Conservation (phyloP, 805 yeast species). For the Saccharomycopsis synnaedendra region DNA sequence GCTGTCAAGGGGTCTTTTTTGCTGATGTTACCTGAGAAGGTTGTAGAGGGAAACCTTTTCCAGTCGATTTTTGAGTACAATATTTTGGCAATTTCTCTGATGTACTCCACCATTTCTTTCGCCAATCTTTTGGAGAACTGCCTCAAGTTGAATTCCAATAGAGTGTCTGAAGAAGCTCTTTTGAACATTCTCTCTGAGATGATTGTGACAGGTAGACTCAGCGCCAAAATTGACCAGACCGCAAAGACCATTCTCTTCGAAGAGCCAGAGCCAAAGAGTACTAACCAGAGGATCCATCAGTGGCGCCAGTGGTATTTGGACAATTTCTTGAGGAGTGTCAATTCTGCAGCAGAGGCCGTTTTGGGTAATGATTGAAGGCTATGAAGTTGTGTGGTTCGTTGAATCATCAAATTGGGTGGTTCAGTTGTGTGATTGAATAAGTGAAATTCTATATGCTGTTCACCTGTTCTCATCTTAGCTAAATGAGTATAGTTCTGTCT, state of each 20-base stretch:
- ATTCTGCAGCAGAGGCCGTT: neutral
- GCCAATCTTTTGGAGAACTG: neutral
- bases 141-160: neutral
- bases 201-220: constrained; percentile 4
- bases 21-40: neutral
- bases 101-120: constrained; percentile 3
- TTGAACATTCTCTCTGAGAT: constrained; percentile 1
- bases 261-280: neutral
- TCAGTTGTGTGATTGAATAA: too few species aligned
- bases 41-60: constrained; percentile 1
- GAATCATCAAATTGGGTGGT: too few species aligned
- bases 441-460: too few species aligned
- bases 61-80: constrained; percentile 11
- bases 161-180: neutral
- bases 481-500: too few species aligned
- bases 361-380: too few species aligned
- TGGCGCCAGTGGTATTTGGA: constrained; percentile 8
- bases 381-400: too few species aligned
- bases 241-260: constrained; percentile 1
- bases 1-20: neutral
- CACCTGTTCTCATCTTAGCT: too few species aligned
- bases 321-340: neutral
- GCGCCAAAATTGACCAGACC: constrained; percentile 8
- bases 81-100: neutral
- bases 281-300: neutral